Evolutionary conservation across 176 grass and related monocot species (phyloP), one percentile per base, ranked within the genome.

Genomic region (Musa itinerans): DNA sequence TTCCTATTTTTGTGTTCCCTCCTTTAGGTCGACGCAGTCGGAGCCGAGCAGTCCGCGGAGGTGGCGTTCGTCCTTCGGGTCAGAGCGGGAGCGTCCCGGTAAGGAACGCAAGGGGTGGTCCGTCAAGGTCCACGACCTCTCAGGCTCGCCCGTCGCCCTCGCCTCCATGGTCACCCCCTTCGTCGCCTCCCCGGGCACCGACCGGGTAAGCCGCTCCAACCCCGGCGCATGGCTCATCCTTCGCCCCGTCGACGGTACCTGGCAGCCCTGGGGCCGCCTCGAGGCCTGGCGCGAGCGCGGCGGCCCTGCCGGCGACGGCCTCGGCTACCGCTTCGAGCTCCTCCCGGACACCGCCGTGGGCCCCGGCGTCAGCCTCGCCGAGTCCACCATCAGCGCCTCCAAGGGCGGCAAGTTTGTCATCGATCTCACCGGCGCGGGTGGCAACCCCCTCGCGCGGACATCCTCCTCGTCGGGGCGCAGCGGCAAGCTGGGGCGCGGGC

Each of bases 81-180:
- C 83, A 56, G 85, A 86, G 53, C 83, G 81, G 2, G 83, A 86
- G 56, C 68, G 58, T 0, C 11, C 74, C 19, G 84, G 23, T 4
- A 98, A 98, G 82, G 95, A 99, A 69, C 80, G 95, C 11, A 99
- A 99, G 83, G 95, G 95, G 13, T 99, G 95, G 95, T 99, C 95
- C 15, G 86, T 94, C 12, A 99, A 88, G 17, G 90, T 99, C 63
- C 95, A 99, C 84, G 95, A 99, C 73, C 91, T 99, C 10, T 94
- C 91, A 1, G 95, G 95, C 19, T 94, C 95, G 3, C 86, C 95
- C 15, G 91, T 99, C 7, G 95, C 95, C 23, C 78, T 99, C 22
- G 95, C 95, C 0, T 99, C 95, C 54, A 99, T 99, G 95, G 86
- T 94, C 14, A 99, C 95, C 15, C 95, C 95, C 0, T 99, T 99